A percentile compares a stretch with the other conserved stretches of the same genome.
phyloP scores from a whole-genome alignment of 2,329 filamentous ascomycete genomes.

The Ophiocordyceps camponoti-rufipedis region DNA sequence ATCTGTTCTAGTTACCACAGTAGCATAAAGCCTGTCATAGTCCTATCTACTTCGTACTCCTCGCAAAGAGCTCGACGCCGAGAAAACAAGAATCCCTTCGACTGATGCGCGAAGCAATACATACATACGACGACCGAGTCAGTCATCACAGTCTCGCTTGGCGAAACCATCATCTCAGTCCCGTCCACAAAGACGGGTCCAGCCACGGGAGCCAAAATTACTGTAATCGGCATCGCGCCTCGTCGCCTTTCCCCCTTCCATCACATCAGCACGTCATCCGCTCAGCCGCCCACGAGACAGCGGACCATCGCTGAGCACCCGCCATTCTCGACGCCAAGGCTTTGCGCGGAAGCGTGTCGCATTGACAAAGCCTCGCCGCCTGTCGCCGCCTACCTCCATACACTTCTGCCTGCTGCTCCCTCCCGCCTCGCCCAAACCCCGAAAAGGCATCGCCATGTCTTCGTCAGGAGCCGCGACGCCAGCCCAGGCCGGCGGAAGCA shows the following conservation, averaged over 20 bases:
- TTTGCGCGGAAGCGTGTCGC: not conserved
- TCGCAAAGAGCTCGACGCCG: no score
- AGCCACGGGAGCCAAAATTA: not conserved
- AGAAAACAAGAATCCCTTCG: no score
- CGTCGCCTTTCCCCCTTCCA: not conserved
- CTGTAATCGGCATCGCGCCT: not conserved
- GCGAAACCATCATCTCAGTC: not conserved
- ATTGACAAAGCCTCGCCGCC: not conserved
- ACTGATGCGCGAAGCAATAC: no score
- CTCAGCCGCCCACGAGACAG: not conserved
- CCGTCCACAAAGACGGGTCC: not conserved
- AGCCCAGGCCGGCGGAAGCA: slow-evolving; percentile 22
- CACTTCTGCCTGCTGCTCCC: not conserved
- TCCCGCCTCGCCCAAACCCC: not conserved
- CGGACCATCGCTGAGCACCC: not conserved
- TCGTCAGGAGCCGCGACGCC: slow-evolving; percentile 9
- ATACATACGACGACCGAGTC: no score
- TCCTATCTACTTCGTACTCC: no score
- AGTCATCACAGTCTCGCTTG: no score
- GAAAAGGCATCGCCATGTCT: slow-evolving; percentile 11
- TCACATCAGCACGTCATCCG: not conserved
- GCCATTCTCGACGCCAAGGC: not conserved
- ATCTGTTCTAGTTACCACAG: no score
- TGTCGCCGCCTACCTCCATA: not conserved
- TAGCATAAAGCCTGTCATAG: no score